phyloP scores from a whole-genome alignment of 345 rosid species.

The Aethionema arabicum region DNA sequence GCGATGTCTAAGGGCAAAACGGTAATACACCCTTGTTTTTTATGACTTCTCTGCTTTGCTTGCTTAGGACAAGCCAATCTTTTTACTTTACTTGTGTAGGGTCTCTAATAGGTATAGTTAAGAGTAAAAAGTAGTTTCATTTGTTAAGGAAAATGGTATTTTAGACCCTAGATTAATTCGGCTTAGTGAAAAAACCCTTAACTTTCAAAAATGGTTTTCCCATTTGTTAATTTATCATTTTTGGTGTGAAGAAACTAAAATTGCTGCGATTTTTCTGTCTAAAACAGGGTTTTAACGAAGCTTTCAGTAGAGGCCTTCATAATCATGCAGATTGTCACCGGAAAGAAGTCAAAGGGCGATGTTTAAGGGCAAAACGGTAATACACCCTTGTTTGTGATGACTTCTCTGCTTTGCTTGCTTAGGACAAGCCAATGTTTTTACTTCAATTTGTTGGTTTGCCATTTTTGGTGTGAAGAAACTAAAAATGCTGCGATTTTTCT shows the following conservation, averaged over 20 bases:
- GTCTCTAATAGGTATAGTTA: neutral
- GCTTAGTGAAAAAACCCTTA: too few relatives aligned
- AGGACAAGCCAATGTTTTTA: conserved; percentile 10
- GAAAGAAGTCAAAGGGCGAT: conserved; percentile 60
- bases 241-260: neutral
- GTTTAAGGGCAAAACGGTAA: conserved; percentile 21
- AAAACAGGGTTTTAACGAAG: conserved; percentile 60
- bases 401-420: conserved; percentile 11
- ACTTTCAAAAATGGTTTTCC: too few relatives aligned
- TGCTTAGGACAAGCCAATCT: conserved; percentile 13
- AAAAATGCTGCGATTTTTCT: neutral
- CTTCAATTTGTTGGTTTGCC: neutral
- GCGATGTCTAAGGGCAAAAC: conserved; percentile 24
- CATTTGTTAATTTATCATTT: neutral
- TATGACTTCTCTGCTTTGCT: conserved; percentile 1
- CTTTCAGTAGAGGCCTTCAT: conserved; percentile 89
- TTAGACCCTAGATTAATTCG: too few relatives aligned
- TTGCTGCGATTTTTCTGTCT: neutral
- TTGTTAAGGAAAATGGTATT: too few relatives aligned
- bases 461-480: neutral
- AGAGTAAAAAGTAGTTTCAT: conserved; percentile 25
- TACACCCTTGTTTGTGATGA: conserved; percentile 1
- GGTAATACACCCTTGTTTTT: conserved; percentile 23
- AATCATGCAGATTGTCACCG: conserved; percentile 68
- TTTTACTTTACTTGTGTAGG: conserved; percentile 29